These are phyloP conservation scores for Wickerhamiella musiphila DNA, from an alignment of 805 yeast species.

Conservation along the genomic window DNA sequence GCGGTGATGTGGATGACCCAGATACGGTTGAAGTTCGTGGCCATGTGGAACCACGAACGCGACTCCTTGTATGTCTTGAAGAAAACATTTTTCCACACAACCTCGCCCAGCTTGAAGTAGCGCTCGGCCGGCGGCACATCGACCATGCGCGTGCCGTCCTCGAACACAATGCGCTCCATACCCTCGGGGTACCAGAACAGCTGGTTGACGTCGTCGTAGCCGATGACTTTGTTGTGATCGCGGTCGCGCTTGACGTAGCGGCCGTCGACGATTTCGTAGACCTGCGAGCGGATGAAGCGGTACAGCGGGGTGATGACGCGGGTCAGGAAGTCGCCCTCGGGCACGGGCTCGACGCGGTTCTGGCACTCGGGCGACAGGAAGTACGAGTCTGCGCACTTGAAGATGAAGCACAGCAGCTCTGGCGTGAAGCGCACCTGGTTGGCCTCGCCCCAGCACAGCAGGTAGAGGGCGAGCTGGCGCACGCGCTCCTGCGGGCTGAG, in stretches of 20 bases:
- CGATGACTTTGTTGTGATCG: slow-evolving; percentile 44
- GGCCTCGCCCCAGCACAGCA: slow-evolving; percentile 63
- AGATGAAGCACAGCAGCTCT: slow-evolving; percentile 82
- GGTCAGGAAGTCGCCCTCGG: slow-evolving; percentile 66
- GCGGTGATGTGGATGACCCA: slow-evolving; percentile 86
- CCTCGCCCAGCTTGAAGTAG: slow-evolving; percentile 76
- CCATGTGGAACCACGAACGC: slow-evolving; percentile 92
- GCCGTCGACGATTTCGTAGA: slow-evolving; percentile 39
- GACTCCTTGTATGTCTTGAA: slow-evolving; percentile 91
- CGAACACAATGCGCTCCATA: slow-evolving; percentile 75
- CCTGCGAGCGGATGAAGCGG: slow-evolving; percentile 49
- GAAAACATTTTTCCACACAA: slow-evolving; percentile 79
- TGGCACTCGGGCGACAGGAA: slow-evolving; percentile 78
- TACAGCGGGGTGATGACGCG: slow-evolving; percentile 85
- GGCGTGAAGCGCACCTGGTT: slow-evolving; percentile 80
- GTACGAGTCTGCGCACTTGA: slow-evolving; percentile 88
- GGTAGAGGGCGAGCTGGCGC: slow-evolving; percentile 44
- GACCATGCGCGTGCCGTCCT: slow-evolving; percentile 81
- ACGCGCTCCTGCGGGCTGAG: slow-evolving; percentile 40
- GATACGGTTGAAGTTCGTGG: slow-evolving; percentile 93
- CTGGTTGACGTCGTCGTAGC: slow-evolving; percentile 98
- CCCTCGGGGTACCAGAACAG: slow-evolving; percentile 99
- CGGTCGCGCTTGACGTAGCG: slow-evolving; percentile 43
- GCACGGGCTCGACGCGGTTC: slow-evolving; percentile 34
- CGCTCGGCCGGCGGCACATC: slow-evolving; percentile 85